Evolutionary conservation across 2,329 filamentous ascomycete species (phyloP), one percentile per base, ranked within the genome.

Genomic region (Beauveria varroae): DNA sequence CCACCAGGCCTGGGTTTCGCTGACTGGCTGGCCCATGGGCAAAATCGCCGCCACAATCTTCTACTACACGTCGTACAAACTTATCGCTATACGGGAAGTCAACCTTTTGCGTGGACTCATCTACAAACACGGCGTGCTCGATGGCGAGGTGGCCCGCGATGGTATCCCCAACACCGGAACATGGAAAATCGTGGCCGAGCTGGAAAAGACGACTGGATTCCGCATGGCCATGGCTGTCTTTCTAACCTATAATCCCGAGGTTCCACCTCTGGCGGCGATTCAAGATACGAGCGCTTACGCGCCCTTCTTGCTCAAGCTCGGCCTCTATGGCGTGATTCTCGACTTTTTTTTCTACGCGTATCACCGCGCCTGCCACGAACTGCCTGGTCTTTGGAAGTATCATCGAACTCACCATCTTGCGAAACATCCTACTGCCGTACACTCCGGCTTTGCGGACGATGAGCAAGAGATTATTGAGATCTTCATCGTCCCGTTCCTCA

Each of bases 321-420:
- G 65, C 20, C 61, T 73, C 2, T 74, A 74, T 61, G 70, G 70
- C 3, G 70, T 76, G 52, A 65, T 75, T 16, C 68, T 77, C 20
- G 75, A 76, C 63, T 74, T 75, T 54, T 77, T 72, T 70, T 75
- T 75, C 66, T 75, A 75, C 66, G 66, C 70, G 67, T 77, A 77
- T 61, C 75, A 77, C 65, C 71, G 75, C 7, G 49, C 69, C n/a
- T 76, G 76, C 72, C 76, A 78, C 63, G 75, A 77, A 50, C 54
- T 73, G 18, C 65, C 67, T 26, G 62, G 57, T 1, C 69, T 78
- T 8, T 78, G 76, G 76, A 59, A 57, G 34, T 67, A 62, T 61
- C 76, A 79, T 67, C 72, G 75, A 52, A 78, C 75, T 0, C 76
- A 79, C 60, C 76, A 78, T 63, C 67, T 78, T 4, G 76, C 75